Conservation (phyloP, 176 grass and related monocot genomes). For the Hsuehochloa calcarea region DNA sequence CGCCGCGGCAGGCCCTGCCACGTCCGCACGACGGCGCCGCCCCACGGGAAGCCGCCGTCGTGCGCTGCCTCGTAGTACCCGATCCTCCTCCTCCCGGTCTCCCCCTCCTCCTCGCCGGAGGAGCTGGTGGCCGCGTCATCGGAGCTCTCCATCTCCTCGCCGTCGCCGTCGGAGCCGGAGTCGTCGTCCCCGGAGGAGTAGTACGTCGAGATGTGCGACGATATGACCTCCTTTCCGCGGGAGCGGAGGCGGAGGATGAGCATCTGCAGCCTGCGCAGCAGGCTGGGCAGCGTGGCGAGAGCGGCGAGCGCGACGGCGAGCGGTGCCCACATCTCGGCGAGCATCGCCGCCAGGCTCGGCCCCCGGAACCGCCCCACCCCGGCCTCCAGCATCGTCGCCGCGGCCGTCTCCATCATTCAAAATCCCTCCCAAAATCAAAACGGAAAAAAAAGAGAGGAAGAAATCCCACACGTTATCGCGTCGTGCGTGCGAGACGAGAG, state of each 20-base stretch:
- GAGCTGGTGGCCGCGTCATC: neutral
- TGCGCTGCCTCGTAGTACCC: slow-evolving; percentile 7
- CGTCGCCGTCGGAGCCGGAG: neutral
- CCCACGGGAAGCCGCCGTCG: slow-evolving; percentile 38
- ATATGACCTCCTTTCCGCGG: slow-evolving; percentile 51
- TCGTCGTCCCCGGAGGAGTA: slow-evolving; percentile 41
- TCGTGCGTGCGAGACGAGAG: neutral
- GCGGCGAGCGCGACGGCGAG: slow-evolving; percentile 48
- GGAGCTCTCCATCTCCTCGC: neutral
- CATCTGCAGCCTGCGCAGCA: slow-evolving; percentile 41
- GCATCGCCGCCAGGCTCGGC: slow-evolving; percentile 36
- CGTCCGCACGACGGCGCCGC: slow-evolving; percentile 45
- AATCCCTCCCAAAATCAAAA: neutral
- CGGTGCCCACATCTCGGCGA: slow-evolving; percentile 61
- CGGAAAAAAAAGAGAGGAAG: neutral
- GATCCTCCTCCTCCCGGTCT: slow-evolving; percentile 3
- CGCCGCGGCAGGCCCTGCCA: slow-evolving; percentile 39
- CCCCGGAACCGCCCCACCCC: slow-evolving; percentile 49
- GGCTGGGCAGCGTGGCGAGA: slow-evolving; percentile 53
- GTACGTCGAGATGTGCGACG: slow-evolving; percentile 44
- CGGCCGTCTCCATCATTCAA: slow-evolving; percentile 39
- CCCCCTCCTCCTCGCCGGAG: slow-evolving; percentile 16
- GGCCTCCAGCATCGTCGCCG: slow-evolving; percentile 54
- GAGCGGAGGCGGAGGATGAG: slow-evolving; percentile 52
- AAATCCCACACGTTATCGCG: neutral